Base-by-base conservation (phyloP, 192 early-diverging fungal species). In the Coemansia sp. region DNA sequence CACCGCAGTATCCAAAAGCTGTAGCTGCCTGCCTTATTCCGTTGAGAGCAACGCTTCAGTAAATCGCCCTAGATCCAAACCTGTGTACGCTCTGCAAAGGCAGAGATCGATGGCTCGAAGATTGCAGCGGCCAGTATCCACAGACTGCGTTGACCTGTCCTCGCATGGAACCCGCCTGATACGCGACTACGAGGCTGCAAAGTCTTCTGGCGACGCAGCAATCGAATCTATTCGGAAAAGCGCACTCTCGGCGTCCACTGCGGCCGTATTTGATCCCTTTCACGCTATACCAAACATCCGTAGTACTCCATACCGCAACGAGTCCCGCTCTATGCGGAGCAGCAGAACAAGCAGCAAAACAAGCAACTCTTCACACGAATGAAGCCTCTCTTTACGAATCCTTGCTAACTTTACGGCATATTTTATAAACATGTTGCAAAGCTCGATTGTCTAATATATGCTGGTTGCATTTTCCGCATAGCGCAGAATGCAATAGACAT, bases 231-330 rank as follows among this genome's bases (percentile, higher is more conserved):
- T 74, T 0, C 65, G 49, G 25, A 32, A 69, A n/a, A 75, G 73
- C 49, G 61, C 74, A 0, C 32, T 58, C 7, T 44, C 40, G 20
- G 61, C 72, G 32, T 65, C 60, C 8, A 17, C 60, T 9, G 42
- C 61, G 11, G 45, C 62, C 16, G 50, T 67, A n/a, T 81, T 81
- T 22, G 67, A 81, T 37, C 79, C 79, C 2, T 76, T 81, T 38
- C 62, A 65, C 37, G 58, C 74, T 11, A 53, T 76, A 1, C 74
- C 79, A 10, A 63, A 72, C n/a, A 63, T 74, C 7, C 54, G 67
- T 9, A 72, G 66, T 25, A 67, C 71, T 63, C 76, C 76, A n/a
- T 69, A 39, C 16, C 32, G 49, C 42, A 55, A 68, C 7, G 66
- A 50, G 40, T 40, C 70, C 39, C 66, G 41, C 40, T 70, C 75